Evolutionary conservation across 2,329 filamentous ascomycete genomes (phyloP), one percentile per base, ranked within the genome.

Genomic region (Juglanconis juglandina): DNA sequence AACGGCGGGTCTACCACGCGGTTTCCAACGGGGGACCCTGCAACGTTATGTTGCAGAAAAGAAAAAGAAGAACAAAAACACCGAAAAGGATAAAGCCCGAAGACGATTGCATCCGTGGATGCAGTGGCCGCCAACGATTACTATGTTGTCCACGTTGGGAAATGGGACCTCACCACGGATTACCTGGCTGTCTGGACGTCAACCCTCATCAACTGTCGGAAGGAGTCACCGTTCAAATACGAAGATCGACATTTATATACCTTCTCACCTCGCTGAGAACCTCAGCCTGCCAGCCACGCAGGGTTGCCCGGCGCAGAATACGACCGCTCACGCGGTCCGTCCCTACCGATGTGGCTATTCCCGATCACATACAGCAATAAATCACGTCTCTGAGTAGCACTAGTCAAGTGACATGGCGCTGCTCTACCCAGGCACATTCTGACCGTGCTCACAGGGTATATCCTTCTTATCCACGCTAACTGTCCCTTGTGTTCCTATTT

Each of bases 321-420:
- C 65, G 58, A 67, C 69, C 72, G 74, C 75, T 70, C 71, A 66
- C 64, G 69, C 75, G 75, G 75, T 74, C 75, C 75, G 75, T 69
- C 66, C 70, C 68, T 73, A 71, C 75, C 75, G 75, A 72, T 65
- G 66, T 75, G 71, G 68, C 71, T 69, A 70, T 72, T 70, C 70
- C 57, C 66, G 66, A 68, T 67, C 66, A 63, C 61, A 68, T 63
- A 61, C 65, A 61, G 65, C 65, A 69, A 69, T 69, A 67, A 68
- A 68, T 62, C 50, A 59, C 42, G 64, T 63, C 64, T 66, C 53
- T 44, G 55, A 56, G 60, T 63, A 61, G 47, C 58, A 59, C 66
- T 57, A 66, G 66, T 72, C 69, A 70, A 72, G 65, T 71, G 68
- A 72, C 67, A 67, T 54, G 48, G 30, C 61, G 9, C 33, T 48